Percentiles rank a stretch among this genome's conserved stretches.
Evolutionary conservation across 495 filamentous ascomycete genomes (phyloP).

Genomic region (Penicillium paradoxum): DNA sequence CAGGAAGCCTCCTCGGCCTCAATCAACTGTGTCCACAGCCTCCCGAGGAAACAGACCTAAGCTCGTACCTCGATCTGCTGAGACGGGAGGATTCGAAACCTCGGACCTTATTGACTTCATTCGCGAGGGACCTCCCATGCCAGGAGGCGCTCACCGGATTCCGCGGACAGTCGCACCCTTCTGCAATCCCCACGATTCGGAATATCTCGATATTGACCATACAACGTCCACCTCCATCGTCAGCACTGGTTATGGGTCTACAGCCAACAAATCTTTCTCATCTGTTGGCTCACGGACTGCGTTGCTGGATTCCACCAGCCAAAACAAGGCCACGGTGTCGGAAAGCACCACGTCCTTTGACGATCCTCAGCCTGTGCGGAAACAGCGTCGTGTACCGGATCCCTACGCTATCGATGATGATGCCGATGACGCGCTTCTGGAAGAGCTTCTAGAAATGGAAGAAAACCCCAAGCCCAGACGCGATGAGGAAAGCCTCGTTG

Average conservation of each 20-base stretch:
- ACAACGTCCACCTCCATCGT: slow-evolving; percentile 32
- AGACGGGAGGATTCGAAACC: slow-evolving; percentile 57
- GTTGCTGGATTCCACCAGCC: slow-evolving; percentile 43
- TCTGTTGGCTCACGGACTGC: slow-evolving; percentile 56
- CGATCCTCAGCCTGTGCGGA: slow-evolving; percentile 47
- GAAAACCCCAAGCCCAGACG: slow-evolving; percentile 40
- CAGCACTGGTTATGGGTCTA: slow-evolving; percentile 41
- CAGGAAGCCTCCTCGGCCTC: slow-evolving; percentile 15
- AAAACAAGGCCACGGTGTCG: slow-evolving; percentile 14
- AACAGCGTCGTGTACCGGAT: slow-evolving; percentile 72
- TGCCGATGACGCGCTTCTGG: slow-evolving; percentile 69
- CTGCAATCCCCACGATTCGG: slow-evolving; percentile 78
- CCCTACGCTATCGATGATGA: slow-evolving; percentile 88
- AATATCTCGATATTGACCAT: slow-evolving; percentile 54
- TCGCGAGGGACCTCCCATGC: slow-evolving; percentile 66
- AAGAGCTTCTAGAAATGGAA: slow-evolving; percentile 46
- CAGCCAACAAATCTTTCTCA: slow-evolving; percentile 41
- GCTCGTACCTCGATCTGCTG: slow-evolving; percentile 69
- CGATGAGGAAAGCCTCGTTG: slow-evolving; percentile 67
- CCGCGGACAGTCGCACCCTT: slow-evolving; percentile 83
- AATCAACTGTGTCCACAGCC: slow-evolving; percentile 7
- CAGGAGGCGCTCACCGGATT: slow-evolving; percentile 57
- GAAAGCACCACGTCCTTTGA: slow-evolving; percentile 17
- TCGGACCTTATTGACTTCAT: slow-evolving; percentile 94
- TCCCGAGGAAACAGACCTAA: slow-evolving; percentile 30